A percentile compares a stretch with the other conserved stretches of the same genome.
Conservation (phyloP, 2,329 filamentous ascomycete genomes). For the Nannizziopsis barbatae region DNA sequence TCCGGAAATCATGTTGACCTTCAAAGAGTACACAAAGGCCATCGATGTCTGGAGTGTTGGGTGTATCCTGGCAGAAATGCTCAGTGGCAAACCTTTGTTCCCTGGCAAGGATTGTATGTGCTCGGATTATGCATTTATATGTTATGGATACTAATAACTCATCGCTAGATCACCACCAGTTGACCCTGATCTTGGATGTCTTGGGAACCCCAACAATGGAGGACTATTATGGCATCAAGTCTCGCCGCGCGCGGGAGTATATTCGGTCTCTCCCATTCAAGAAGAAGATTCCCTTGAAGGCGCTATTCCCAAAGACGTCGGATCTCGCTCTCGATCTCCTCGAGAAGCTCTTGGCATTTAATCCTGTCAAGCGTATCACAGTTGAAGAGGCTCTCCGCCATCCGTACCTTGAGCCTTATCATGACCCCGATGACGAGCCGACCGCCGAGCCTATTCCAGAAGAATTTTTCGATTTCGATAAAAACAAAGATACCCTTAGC, state of each 20-base stretch:
- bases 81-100: conserved; percentile 95
- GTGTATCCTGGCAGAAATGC: conserved; percentile 96
- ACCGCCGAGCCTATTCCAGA: conserved; percentile 93
- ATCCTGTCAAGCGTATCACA: conserved; percentile 95
- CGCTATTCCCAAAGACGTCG: conserved; percentile 98
- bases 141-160: conserved; percentile 15
- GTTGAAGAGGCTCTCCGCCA: conserved; percentile 96
- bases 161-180: conserved; percentile 76
- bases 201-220: conserved; percentile 98
- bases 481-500: conserved; percentile 97
- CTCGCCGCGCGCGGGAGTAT: conserved; percentile 89
- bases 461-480: conserved; percentile 99
- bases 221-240: conserved; percentile 99
- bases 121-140: background rate
- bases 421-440: conserved; percentile 96
- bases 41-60: conserved; percentile 99
- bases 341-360: conserved; percentile 93
- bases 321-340: conserved; percentile 86
- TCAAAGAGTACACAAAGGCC: conserved; percentile 99
- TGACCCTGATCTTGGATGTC: conserved; percentile 93
- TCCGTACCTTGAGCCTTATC: conserved; percentile 96
- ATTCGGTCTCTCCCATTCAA: conserved; percentile 97
- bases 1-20: conserved; percentile 99
- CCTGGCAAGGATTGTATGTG: conserved; percentile 92
- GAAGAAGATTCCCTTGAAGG: conserved; percentile 98